Base-by-base conservation (phyloP, 176 grass and related monocot genomes). In the Eleusine coracana region DNA sequence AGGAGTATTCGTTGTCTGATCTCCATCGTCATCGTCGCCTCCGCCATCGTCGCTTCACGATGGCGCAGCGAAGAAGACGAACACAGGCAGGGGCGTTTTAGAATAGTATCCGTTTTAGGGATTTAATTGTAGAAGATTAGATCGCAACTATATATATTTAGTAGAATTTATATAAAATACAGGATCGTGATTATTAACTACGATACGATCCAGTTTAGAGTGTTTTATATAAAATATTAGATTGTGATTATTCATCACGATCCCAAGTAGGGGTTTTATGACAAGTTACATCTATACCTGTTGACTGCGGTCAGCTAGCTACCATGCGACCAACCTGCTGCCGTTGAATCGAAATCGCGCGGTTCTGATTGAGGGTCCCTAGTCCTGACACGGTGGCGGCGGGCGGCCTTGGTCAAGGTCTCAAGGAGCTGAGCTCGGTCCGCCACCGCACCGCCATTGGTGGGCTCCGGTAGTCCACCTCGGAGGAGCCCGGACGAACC, bases 1-100 rank as follows among this genome's bases (percentile, higher is more conserved):
- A 97, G 66, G 52, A 91, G 13, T 42, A 49, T 69, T 58, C 94
- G 80, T 83, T 94, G 5, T 87, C 80, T 73, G 76, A 97, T 92
- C 72, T 92, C 83, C 76, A 82, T 81, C 69, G 69, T 85, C 62
- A 70, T n/a, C 80, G 62, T 45, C 80, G 25, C 29, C 60, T 44
- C 70, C 77, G 39, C 8, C 56, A 69, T 37, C 25, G 27, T 62
- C 23, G 59, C 23, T 61, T 61, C n/a, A 61, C 25, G 10, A 15
- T 3, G 60, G 61, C 25, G 10, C 59, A 25, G 59, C 59, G 10
- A 62, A 25, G 23, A 62, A 62, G 59, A 28, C 59, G 25, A 62
- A 28, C 59, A 62, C 25, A 62, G 59, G 23, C 3, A 8, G n/a
- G 58, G 8, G 9, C 0, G 7, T n/a, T 59, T 25, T 25, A 3